Conservation (phyloP, 495 filamentous ascomycete genomes). For the Penicillium tannophilum region DNA sequence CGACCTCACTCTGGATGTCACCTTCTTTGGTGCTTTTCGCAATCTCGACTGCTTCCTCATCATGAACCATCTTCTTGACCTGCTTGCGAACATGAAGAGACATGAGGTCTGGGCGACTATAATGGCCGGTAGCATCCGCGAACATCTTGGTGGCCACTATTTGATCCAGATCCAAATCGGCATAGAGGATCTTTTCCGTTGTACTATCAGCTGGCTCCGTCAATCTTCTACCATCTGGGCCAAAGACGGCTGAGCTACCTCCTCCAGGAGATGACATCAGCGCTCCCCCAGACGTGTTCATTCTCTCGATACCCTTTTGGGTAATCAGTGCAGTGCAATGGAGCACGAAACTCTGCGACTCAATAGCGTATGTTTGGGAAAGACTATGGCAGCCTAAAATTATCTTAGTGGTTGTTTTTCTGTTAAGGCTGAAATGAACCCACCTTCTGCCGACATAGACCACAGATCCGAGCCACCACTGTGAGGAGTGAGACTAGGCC, state of each 20-base stretch:
- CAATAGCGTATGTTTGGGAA: constrained; percentile 42
- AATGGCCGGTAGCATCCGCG: constrained; percentile 51
- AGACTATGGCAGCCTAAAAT: constrained; percentile 14
- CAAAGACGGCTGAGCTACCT: constrained; percentile 52
- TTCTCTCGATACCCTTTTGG: constrained; percentile 43
- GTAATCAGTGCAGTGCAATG: constrained; percentile 46
- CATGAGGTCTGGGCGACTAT: constrained; percentile 57
- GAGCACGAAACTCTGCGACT: constrained; percentile 53
- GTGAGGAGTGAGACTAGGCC: constrained; percentile 47
- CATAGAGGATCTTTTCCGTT: constrained; percentile 50
- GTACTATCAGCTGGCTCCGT: constrained; percentile 34
- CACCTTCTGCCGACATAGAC: constrained; percentile 43
- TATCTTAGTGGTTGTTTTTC: neutral
- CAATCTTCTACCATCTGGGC: constrained; percentile 54
- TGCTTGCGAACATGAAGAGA: constrained; percentile 32
- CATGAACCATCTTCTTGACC: constrained; percentile 8
- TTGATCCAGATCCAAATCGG: constrained; percentile 45
- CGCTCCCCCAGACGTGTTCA: constrained; percentile 37
- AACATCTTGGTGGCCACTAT: constrained; percentile 39
- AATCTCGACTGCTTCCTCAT: neutral
- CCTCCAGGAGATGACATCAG: constrained; percentile 45
- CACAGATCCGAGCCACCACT: constrained; percentile 29
- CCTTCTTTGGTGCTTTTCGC: neutral
- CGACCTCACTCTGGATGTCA: too few relatives aligned
- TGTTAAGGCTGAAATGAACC: neutral